Evolutionary conservation across 2,329 filamentous ascomycete species (phyloP).

Genomic region (Ampelomyces quisqualis): DNA sequence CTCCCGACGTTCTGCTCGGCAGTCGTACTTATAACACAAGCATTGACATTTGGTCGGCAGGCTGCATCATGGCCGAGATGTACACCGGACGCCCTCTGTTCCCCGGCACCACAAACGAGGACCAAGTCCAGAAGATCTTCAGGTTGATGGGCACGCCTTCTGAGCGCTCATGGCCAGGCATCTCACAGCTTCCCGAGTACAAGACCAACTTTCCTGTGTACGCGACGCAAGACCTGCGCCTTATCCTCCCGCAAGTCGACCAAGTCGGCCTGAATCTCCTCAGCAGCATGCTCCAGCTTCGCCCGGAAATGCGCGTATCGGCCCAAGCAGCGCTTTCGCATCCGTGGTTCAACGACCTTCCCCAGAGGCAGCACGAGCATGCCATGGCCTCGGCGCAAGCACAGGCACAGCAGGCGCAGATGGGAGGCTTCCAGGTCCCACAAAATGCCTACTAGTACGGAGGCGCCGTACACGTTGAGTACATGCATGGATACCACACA

Average conservation of each 20-base stretch:
- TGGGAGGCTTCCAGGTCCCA: conserved; percentile 42
- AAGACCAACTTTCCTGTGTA: conserved; percentile 94
- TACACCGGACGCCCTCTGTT: conserved; percentile 94
- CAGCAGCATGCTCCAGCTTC: conserved; percentile 85
- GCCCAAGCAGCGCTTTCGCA: conserved; percentile 84
- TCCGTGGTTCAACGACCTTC: conserved; percentile 83
- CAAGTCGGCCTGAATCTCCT: conserved; percentile 82
- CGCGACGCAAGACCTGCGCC: conserved; percentile 83
- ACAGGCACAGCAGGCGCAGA: conserved; percentile 42
- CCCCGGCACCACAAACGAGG: conserved; percentile 96
- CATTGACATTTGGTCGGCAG: conserved; percentile 98
- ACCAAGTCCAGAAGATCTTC: conserved; percentile 96
- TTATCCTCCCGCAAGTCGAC: conserved; percentile 89
- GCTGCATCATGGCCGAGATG: conserved; percentile 99
- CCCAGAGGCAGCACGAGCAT: conserved; percentile 51
- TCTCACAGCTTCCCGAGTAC: conserved; percentile 95
- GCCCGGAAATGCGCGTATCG: conserved; percentile 87
- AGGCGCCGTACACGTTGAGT: background rate
- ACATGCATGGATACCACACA: background rate
- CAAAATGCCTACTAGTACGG: conserved; percentile 42
- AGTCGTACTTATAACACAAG: conserved; percentile 98
- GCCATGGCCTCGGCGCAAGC: conserved; percentile 38
- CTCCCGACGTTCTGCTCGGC: conserved; percentile 90
- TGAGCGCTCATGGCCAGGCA: conserved; percentile 92
- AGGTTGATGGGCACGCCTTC: conserved; percentile 97